phyloP scores from a whole-genome alignment of 345 rosid genomes.

The Corymbia maculata region DNA sequence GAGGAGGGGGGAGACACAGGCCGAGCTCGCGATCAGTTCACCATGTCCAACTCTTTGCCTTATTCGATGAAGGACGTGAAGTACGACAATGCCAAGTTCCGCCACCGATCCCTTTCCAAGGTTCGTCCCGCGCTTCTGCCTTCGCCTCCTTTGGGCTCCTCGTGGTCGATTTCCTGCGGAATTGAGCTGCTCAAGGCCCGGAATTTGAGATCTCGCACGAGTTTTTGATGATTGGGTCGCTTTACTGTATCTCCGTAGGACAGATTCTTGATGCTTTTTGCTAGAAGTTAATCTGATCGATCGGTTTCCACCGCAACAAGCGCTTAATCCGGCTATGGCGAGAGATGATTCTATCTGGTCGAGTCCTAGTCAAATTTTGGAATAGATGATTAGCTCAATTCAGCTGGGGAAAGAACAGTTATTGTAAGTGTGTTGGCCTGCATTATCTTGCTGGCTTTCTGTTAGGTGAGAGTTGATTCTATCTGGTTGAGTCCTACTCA shows the following conservation, averaged over 20 bases:
- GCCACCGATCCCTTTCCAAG: conserved; percentile 68
- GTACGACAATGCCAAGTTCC: conserved; percentile 95
- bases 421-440: neutral
- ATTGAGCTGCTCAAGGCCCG: neutral
- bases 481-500: neutral
- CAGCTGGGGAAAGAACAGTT: neutral
- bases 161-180: neutral
- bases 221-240: neutral
- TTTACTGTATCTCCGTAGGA: neutral
- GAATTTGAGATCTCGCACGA: neutral
- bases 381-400: neutral
- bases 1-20: neutral
- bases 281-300: neutral
- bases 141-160: neutral
- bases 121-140: conserved; percentile 11
- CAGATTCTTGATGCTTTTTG: neutral
- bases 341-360: neutral
- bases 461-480: neutral
- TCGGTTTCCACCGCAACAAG: neutral
- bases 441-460: neutral
- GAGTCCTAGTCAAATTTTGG: neutral
- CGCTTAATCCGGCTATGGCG: neutral
- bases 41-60: conserved; percentile 56
- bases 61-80: conserved; percentile 76
- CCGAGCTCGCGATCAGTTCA: neutral